Conservation (phyloP, 140 eudicot genomes). For the Oenanthe javanica region DNA sequence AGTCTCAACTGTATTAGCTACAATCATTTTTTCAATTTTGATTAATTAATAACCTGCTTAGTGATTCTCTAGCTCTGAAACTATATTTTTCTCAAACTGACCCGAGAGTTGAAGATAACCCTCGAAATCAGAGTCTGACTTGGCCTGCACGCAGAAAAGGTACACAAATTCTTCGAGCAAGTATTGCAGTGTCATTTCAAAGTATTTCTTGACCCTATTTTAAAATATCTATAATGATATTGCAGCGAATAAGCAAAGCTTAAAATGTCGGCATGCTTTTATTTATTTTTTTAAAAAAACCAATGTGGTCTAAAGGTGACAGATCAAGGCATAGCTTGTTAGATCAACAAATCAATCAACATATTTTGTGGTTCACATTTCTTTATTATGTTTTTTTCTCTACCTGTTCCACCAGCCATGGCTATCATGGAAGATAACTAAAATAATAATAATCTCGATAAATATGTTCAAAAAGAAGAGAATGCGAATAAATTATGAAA, state of each 20-base stretch:
- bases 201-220: neutral
- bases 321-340: neutral
- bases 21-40: too few species aligned
- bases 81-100: too few species aligned
- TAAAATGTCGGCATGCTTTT: neutral
- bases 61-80: too few species aligned
- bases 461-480: neutral
- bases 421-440: neutral
- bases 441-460: neutral
- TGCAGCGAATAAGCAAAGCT: neutral
- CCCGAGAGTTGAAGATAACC: too few species aligned
- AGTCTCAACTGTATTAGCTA: too few species aligned
- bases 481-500: neutral
- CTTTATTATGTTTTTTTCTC: neutral
- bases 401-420: neutral
- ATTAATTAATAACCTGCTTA: too few species aligned
- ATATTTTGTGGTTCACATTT: neutral
- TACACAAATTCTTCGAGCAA: too few species aligned
- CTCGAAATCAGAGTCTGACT: too few species aligned
- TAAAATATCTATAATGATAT: too few species aligned
- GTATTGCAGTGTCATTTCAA: neutral
- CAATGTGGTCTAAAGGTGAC: neutral
- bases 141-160: too few species aligned
- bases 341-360: constrained; percentile 6
- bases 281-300: too few species aligned